A percentile compares a stretch with the other conserved stretches of the same genome.
These are phyloP conservation scores for Cnidoscolus chayamansa DNA, from an alignment of 441 rosid genomes.

Conservation along the genomic window DNA sequence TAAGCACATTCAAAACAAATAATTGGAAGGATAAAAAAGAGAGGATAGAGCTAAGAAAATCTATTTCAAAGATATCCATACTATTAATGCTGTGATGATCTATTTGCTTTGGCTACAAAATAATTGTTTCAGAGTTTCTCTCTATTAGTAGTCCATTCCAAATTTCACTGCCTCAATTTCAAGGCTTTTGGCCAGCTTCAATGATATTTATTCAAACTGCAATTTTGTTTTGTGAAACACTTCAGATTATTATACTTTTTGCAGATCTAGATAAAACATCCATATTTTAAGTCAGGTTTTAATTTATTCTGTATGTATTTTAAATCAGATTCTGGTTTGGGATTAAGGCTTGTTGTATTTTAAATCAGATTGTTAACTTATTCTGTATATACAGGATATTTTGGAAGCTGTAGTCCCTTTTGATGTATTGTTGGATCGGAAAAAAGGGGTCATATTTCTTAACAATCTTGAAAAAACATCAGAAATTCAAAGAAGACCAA, in stretches of 20 bases:
- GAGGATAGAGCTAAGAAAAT: neutral
- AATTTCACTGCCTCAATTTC: neutral
- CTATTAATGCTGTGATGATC: neutral
- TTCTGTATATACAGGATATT: slow-evolving; percentile 50
- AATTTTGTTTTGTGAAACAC: neutral
- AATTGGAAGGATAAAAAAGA: neutral
- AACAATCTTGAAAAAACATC: slow-evolving; percentile 42
- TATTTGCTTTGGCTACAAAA: neutral
- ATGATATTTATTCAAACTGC: neutral
- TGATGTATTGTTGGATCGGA: slow-evolving; percentile 60
- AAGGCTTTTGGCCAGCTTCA: neutral
- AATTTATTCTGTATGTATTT: no score
- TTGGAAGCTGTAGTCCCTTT: slow-evolving; percentile 76
- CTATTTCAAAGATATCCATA: neutral
- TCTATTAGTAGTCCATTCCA: neutral
- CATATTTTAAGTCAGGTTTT: neutral
- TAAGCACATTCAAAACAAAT: neutral
- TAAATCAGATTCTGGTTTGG: no score
- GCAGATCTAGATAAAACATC: neutral
- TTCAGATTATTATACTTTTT: neutral
- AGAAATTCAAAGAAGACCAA: slow-evolving; percentile 35
- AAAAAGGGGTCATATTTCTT: slow-evolving; percentile 48
- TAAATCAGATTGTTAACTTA: neutral
- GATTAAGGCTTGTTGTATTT: no score
- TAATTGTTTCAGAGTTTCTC: neutral